Evolutionary conservation across 2,329 filamentous ascomycete species (phyloP).

Genomic region (Aureobasidium sp.): DNA sequence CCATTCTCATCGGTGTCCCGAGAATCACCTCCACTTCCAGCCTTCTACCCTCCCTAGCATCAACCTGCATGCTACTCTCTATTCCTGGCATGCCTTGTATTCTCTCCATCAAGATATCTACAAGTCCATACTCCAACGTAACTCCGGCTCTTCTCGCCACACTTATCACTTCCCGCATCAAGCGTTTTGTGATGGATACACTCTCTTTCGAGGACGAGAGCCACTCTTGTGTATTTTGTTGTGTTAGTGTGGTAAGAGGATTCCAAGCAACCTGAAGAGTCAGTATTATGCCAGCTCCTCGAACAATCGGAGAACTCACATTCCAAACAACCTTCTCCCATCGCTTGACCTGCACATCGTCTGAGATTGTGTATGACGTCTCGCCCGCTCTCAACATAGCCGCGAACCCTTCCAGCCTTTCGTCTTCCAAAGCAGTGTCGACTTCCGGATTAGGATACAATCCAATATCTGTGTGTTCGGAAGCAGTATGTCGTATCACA

Average conservation of each 20-base stretch:
- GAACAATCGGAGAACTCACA: not conserved
- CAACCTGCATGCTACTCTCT: conserved; percentile 38
- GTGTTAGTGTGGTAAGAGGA: conserved; percentile 40
- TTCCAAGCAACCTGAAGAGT: conserved; percentile 44
- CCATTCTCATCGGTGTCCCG: conserved; percentile 33
- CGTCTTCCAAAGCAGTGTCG: conserved; percentile 26
- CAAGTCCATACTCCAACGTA: conserved; percentile 27
- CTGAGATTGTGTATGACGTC: conserved; percentile 39
- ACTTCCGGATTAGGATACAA: conserved; percentile 36
- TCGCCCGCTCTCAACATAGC: conserved; percentile 36
- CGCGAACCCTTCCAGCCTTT: conserved; percentile 33
- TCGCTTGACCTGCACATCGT: conserved; percentile 47
- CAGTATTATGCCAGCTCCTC: not conserved
- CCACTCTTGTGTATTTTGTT: conserved; percentile 35
- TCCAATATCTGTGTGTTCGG: conserved; percentile 48
- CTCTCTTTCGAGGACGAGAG: conserved; percentile 33
- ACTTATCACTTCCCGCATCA: conserved; percentile 38
- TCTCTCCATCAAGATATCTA: conserved; percentile 31
- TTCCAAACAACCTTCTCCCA: conserved; percentile 56
- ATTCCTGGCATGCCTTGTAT: conserved; percentile 33
- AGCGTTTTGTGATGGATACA: conserved; percentile 28
- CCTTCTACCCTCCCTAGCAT: conserved; percentile 32
- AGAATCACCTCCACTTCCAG: conserved; percentile 41
- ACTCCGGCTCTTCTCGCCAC: conserved; percentile 33
- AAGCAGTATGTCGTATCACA: conserved; percentile 41